Conservation (phyloP, 108 stramenopile genomes). For the Fragilaria radians region DNA sequence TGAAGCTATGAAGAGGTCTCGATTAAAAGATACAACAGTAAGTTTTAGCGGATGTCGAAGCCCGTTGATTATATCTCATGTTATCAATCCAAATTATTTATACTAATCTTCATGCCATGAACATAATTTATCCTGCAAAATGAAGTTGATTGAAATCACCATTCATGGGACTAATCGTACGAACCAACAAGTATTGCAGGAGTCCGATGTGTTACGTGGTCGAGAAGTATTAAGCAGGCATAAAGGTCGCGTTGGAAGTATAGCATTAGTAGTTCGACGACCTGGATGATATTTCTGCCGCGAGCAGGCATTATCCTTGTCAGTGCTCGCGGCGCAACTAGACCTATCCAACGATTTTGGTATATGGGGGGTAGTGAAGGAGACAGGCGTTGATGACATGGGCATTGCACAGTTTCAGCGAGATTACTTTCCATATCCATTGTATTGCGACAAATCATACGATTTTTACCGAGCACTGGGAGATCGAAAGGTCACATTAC, state of each 20-base stretch:
- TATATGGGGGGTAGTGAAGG: constrained; percentile 65
- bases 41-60: too few species aligned
- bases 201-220: neutral
- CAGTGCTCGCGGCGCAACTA: neutral
- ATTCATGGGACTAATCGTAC: too few species aligned
- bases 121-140: too few species aligned
- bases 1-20: neutral
- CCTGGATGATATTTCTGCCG: neutral
- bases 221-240: neutral
- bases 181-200: too few species aligned
- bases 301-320: neutral
- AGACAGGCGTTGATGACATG: constrained; percentile 70
- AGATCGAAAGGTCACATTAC: constrained; percentile 17
- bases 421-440: constrained; percentile 38
- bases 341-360: constrained; percentile 33
- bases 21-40: neutral
- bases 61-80: too few species aligned
- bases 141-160: too few species aligned
- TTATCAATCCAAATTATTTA: too few species aligned
- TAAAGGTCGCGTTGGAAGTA: neutral
- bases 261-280: neutral
- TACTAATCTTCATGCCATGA: too few species aligned
- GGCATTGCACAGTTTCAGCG: constrained; percentile 59
- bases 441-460: constrained; percentile 53
- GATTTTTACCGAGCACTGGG: constrained; percentile 72